Evolutionary conservation across 768 basidiomycete genomes (phyloP).

Genomic region (Podaxis sp.): DNA sequence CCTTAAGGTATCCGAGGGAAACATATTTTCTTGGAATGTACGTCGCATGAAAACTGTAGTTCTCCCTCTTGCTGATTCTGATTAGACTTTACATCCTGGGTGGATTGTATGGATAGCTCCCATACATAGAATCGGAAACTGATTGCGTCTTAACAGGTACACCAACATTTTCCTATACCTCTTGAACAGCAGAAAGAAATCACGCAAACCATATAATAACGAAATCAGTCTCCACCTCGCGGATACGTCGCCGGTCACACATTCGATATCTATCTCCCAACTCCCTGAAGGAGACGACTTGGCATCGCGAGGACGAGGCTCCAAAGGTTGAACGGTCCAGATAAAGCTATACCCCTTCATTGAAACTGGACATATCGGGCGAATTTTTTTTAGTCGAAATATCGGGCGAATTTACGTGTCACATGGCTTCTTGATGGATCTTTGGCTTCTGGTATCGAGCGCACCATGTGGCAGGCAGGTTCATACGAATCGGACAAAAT

Average conservation of each 20-base stretch:
- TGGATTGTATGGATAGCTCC: neutral
- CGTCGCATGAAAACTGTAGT: neutral
- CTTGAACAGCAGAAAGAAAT: neutral
- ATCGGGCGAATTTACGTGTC: too few relatives aligned
- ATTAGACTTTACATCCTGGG: conserved; percentile 1
- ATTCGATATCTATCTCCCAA: neutral
- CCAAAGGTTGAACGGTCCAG: neutral
- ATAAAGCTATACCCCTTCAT: neutral
- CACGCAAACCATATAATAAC: neutral
- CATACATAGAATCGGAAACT: neutral
- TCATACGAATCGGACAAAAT: neutral
- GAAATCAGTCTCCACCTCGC: neutral
- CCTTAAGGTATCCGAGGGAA: neutral
- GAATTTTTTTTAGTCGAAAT: too few relatives aligned
- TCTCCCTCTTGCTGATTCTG: neutral
- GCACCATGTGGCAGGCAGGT: too few relatives aligned
- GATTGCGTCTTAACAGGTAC: neutral
- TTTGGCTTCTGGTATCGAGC: neutral
- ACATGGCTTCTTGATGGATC: too few relatives aligned
- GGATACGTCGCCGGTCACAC: neutral
- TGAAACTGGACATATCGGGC: too few relatives aligned
- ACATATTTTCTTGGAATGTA: conserved; percentile 1
- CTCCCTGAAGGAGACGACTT: neutral
- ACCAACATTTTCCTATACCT: neutral
- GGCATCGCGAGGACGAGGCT: neutral